phyloP scores from a whole-genome alignment of 108 stramenopile genomes.

The Pseudonitzschia pungens region DNA sequence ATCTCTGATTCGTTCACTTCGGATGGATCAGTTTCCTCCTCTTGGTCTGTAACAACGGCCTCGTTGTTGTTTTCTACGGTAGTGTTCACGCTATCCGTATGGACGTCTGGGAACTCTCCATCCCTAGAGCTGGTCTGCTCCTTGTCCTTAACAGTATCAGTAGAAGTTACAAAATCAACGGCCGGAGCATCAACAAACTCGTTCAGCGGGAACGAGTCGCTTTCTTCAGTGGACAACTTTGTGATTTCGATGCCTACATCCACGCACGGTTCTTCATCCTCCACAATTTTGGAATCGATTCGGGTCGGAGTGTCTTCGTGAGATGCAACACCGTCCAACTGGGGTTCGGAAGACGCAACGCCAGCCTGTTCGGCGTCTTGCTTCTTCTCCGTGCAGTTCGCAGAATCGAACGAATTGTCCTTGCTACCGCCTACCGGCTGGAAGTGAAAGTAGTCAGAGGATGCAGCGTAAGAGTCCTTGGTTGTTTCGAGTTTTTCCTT shows the following conservation, averaged over 20 bases:
- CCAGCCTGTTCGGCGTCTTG: not conserved
- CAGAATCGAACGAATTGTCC: not conserved
- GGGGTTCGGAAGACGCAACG: not conserved
- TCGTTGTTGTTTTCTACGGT: not conserved
- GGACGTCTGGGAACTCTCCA: not conserved
- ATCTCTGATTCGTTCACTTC: too few relatives aligned
- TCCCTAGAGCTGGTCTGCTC: not conserved
- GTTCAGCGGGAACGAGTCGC: too few relatives aligned
- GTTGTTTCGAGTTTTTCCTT: conserved; percentile 11
- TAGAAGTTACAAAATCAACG: too few relatives aligned
- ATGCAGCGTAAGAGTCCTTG: not conserved
- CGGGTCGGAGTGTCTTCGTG: not conserved
- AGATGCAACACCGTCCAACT: not conserved
- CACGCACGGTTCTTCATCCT: too few relatives aligned
- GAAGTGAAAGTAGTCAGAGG: conserved; percentile 14
- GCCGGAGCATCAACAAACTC: too few relatives aligned
- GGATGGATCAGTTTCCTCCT: not conserved
- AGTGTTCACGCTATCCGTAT: too few relatives aligned
- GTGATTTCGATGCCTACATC: too few relatives aligned
- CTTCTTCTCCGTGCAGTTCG: not conserved
- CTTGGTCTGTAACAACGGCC: not conserved
- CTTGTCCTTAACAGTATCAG: too few relatives aligned
- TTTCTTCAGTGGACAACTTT: too few relatives aligned
- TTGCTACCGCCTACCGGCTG: not conserved
- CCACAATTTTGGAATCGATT: not conserved